These are phyloP conservation scores for Dendrobium catenatum DNA, from an alignment of 106 monocot genomes.

Conservation along the genomic window DNA sequence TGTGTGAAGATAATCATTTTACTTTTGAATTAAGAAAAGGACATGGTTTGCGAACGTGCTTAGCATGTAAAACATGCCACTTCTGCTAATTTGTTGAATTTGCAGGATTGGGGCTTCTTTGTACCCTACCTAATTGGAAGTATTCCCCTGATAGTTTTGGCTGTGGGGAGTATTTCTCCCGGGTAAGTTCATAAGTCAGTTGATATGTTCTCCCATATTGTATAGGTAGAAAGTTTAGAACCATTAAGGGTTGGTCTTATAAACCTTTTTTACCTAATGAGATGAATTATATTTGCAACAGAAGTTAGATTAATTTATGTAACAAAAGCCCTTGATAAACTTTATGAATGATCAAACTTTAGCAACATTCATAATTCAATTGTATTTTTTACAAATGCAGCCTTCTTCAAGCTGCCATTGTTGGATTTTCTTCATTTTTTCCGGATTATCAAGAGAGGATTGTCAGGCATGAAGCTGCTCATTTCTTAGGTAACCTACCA, in stretches of 20 bases:
- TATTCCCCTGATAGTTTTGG: constrained; percentile 84
- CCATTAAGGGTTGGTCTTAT: neutral
- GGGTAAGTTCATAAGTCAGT: constrained; percentile 37
- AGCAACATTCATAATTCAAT: neutral
- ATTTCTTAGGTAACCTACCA: constrained; percentile 71
- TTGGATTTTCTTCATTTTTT: constrained; percentile 86
- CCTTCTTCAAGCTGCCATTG: constrained; percentile 92
- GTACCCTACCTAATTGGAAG: constrained; percentile 91
- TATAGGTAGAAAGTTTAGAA: neutral
- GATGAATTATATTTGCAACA: neutral
- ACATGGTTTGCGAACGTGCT: neutral
- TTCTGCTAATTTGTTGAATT: constrained; percentile 12
- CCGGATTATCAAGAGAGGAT: constrained; percentile 94
- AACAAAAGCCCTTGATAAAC: neutral
- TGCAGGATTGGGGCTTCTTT: constrained; percentile 96
- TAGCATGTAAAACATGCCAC: neutral
- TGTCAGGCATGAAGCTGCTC: constrained; percentile 93
- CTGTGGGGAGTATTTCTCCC: constrained; percentile 88
- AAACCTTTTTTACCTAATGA: neutral
- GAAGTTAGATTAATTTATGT: neutral
- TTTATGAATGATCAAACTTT: neutral
- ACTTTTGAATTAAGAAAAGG: neutral
- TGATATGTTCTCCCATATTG: neutral
- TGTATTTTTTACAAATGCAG: constrained; percentile 23
- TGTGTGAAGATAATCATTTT: neutral